Evolutionary conservation across 1,284 basidiomycete species (phyloP), one percentile per base, ranked within the genome.

Genomic region (Dichomitus squalens): DNA sequence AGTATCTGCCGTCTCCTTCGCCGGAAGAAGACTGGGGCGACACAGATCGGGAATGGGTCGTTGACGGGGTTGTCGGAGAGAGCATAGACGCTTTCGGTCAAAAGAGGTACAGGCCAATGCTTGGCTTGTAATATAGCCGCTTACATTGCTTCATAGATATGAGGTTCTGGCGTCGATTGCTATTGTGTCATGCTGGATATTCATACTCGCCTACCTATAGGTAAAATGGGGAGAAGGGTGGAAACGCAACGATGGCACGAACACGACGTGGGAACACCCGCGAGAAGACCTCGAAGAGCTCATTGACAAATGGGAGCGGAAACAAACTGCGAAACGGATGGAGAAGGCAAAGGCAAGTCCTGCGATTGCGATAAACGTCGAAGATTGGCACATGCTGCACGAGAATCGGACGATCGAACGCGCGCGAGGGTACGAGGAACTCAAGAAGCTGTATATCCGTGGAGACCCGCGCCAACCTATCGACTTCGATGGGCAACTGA

Each of bases 191-290:
- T n/a, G n/a, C n/a, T n/a, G n/a, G n/a, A n/a, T n/a, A n/a, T n/a
- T n/a, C n/a, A n/a, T 31, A 6, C 29, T 31, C 29, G 29, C 11
- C 29, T 31, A 5, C 29, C 11, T 33, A 9, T 39, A 77, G 76
- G 68, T 79, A 27, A 73, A 70, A 61, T 77, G 76, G 76, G 66
- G 16, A 53, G 60, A 73, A 44, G 60, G 71, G 47, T 78, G 76
- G 76, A 60, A 65, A 16, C 74, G 76, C 38, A 23, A 20, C 14
- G 75, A 78, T 55, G 73, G 70, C 11, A 73, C 76, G 23, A 75
- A 77, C 56, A 78, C 77, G 18, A 78, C 77, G 12, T 78, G 77
- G 77, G 63, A 72, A 57, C 61, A 60, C 29, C 65, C 27, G 1
- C 65, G 67, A 68, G 51, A 43, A 7, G 52, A 55, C 38, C 56